These are phyloP conservation scores for Chaetothyriales sp. DNA, from an alignment of 2,329 filamentous ascomycete species.

Conservation along the genomic window DNA sequence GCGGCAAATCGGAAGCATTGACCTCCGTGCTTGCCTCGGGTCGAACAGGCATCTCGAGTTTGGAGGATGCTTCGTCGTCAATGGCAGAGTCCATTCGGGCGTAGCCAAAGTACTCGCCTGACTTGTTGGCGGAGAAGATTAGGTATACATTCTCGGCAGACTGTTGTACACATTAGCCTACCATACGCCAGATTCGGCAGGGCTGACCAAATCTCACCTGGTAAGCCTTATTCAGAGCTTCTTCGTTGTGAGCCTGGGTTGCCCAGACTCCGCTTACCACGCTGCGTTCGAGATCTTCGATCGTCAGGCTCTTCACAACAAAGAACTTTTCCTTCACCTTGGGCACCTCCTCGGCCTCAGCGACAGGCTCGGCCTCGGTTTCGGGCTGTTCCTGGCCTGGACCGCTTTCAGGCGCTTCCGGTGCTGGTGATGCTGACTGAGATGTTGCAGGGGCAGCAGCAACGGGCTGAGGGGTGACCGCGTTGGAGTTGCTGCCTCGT, in stretches of 20 bases:
- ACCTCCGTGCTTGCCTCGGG: constrained; percentile 34
- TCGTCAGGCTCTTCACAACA: constrained; percentile 79
- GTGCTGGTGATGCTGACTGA: constrained; percentile 34
- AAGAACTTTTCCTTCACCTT: constrained; percentile 62
- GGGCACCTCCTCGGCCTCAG: constrained; percentile 10
- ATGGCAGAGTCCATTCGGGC: constrained; percentile 80
- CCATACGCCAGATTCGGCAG: not conserved
- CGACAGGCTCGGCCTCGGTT: constrained; percentile 7
- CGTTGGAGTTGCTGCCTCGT: constrained; percentile 34
- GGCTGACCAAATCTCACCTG: constrained; percentile 38
- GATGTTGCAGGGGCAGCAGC: constrained; percentile 30
- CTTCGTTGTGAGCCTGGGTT: constrained; percentile 85
- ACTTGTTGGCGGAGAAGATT: constrained; percentile 93
- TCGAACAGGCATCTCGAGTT: constrained; percentile 52
- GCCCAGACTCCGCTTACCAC: constrained; percentile 84
- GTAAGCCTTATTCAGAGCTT: constrained; percentile 66
- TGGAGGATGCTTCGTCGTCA: constrained; percentile 53
- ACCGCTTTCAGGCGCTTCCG: constrained; percentile 9
- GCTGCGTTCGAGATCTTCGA: constrained; percentile 79
- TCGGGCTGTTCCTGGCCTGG: constrained; percentile 1
- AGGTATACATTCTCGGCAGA: constrained; percentile 70
- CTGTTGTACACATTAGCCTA: constrained; percentile 31
- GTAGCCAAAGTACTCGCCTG: constrained; percentile 91
- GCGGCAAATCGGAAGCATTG: constrained; percentile 48
- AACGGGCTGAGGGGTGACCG: constrained; percentile 16